Conservation (phyloP, 2,329 filamentous ascomycete species). For the Aspergillus tubingensis region DNA sequence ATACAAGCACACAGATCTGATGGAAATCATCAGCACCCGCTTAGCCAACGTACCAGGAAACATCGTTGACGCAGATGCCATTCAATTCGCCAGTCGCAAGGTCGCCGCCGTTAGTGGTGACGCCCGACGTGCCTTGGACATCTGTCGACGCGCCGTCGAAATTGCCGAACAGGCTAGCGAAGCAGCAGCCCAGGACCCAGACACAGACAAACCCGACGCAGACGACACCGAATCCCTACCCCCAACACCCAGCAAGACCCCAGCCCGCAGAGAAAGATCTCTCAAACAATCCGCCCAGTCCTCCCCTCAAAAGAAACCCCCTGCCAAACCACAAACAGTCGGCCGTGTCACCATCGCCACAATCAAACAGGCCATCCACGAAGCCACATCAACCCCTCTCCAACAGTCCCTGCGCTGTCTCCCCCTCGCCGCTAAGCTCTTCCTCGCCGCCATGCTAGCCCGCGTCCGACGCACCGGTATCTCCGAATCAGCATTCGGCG, state of each 20-base stretch:
- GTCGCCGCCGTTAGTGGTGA: conserved; percentile 96
- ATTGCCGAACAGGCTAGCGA: conserved; percentile 77
- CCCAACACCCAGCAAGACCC: conserved; percentile 48
- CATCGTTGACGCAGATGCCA: conserved; percentile 87
- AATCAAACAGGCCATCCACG: conserved; percentile 90
- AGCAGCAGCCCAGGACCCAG: conserved; percentile 26
- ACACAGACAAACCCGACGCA: conserved; percentile 17
- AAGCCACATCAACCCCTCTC: conserved; percentile 88
- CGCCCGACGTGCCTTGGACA: conserved; percentile 86
- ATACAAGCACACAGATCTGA: conserved; percentile 95
- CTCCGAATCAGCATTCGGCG: conserved; percentile 82
- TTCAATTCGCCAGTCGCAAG: conserved; percentile 95
- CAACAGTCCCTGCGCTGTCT: conserved; percentile 85
- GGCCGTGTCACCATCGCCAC: conserved; percentile 83
- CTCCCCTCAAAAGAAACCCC: conserved; percentile 21
- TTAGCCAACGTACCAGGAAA: conserved; percentile 83
- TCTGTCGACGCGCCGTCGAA: conserved; percentile 92
- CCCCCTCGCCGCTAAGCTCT: conserved; percentile 78
- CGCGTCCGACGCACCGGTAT: conserved; percentile 80
- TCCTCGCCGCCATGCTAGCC: conserved; percentile 79
- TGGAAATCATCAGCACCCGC: conserved; percentile 95
- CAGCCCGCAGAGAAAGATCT: conserved; percentile 31
- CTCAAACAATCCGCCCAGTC: conserved; percentile 21
- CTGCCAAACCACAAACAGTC: conserved; percentile 32
- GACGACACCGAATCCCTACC: conserved; percentile 41